Evolutionary conservation across 2,329 filamentous ascomycete genomes (phyloP).

Genomic region (Mycosphaerelloides madeirae): DNA sequence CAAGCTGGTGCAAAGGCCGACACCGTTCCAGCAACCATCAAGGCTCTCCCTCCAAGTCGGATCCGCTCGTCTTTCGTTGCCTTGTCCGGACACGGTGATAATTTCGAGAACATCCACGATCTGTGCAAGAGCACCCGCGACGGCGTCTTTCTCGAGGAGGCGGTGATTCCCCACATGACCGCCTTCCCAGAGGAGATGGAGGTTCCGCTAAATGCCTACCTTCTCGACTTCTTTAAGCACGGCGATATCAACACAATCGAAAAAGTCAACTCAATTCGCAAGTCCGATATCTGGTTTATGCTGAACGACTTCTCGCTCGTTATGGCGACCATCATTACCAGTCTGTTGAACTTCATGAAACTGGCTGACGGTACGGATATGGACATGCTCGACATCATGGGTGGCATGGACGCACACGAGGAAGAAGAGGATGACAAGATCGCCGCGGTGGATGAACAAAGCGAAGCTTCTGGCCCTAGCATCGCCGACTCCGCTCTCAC

Average conservation of each 20-base stretch:
- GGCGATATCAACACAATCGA: slow-evolving; percentile 59
- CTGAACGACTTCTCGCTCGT: slow-evolving; percentile 63
- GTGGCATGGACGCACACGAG: slow-evolving; percentile 49
- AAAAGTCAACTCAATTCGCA: slow-evolving; percentile 61
- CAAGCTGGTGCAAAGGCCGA: slow-evolving; percentile 37
- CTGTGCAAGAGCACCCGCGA: slow-evolving; percentile 61
- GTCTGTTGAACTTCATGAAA: slow-evolving; percentile 55
- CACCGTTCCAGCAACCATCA: slow-evolving; percentile 21
- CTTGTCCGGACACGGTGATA: slow-evolving; percentile 63
- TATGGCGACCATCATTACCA: slow-evolving; percentile 67
- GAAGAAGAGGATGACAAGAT: slow-evolving; percentile 41
- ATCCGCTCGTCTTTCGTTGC: slow-evolving; percentile 66
- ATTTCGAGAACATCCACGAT: slow-evolving; percentile 61
- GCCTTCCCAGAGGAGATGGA: slow-evolving; percentile 54
- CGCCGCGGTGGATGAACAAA: slow-evolving; percentile 28
- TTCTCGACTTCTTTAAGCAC: slow-evolving; percentile 74
- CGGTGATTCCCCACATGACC: slow-evolving; percentile 64
- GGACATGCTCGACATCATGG: slow-evolving; percentile 50
- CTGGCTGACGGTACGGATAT: slow-evolving; percentile 42
- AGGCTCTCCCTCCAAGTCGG: slow-evolving; percentile 37
- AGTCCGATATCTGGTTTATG: slow-evolving; percentile 66
- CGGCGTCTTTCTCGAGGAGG: slow-evolving; percentile 70
- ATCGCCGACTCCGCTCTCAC: slow-evolving; percentile 24
- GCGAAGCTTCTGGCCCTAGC: slow-evolving; percentile 23
- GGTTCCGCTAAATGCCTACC: slow-evolving; percentile 60